Conservation (phyloP, 805 yeast species). For the Teunomyces cretensis region DNA sequence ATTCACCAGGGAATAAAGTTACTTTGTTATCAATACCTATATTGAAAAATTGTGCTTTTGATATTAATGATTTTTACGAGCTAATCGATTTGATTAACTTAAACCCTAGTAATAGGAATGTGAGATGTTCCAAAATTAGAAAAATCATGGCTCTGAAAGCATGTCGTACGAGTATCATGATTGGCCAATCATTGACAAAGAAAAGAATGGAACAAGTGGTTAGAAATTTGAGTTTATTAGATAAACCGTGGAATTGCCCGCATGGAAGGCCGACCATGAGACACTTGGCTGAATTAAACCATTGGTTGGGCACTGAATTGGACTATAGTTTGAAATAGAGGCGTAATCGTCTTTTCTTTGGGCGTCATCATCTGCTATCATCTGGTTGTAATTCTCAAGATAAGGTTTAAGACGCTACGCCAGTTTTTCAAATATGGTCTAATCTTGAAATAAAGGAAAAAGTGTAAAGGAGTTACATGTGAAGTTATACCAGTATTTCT, state of each 20-base stretch:
- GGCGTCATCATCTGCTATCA: too few species aligned
- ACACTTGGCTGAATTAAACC: conserved; percentile 64
- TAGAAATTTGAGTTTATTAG: conserved; percentile 61
- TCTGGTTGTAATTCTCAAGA: too few species aligned
- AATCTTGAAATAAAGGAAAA: too few species aligned
- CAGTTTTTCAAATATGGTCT: too few species aligned
- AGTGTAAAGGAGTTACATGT: too few species aligned
- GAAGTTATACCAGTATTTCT: too few species aligned
- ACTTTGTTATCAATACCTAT: conserved; percentile 65
- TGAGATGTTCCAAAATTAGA: conserved; percentile 75
- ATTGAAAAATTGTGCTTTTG: conserved; percentile 69
- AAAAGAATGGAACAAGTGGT: conserved; percentile 71
- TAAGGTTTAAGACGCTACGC: too few species aligned
- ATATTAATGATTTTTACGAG: conserved; percentile 70
- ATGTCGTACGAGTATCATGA: conserved; percentile 91
- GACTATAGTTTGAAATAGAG: conserved; percentile 8
- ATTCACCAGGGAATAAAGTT: conserved; percentile 57
- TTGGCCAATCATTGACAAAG: conserved; percentile 67
- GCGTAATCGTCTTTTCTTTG: too few species aligned
- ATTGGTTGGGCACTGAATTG: conserved; percentile 11
- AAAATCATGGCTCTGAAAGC: conserved; percentile 93
- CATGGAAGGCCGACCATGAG: conserved; percentile 98
- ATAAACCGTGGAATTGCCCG: conserved; percentile 96
- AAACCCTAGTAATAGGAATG: conserved; percentile 20
- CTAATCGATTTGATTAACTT: conserved; percentile 66